Evolutionary conservation across 768 basidiomycete genomes (phyloP), one percentile per base, ranked within the genome.

Genomic region (Pholiota conissans): DNA sequence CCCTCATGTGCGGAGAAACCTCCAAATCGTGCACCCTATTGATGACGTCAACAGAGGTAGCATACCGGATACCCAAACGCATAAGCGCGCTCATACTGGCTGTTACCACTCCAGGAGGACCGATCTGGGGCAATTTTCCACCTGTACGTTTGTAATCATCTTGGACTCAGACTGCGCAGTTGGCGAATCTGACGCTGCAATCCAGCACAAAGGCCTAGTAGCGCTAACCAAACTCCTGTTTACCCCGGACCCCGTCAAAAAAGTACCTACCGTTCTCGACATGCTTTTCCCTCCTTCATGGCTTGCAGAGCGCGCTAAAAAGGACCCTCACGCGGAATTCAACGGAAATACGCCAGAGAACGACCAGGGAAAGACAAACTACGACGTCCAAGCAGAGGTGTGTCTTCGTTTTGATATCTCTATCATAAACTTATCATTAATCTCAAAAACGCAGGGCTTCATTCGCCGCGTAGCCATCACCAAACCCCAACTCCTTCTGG

Each of bases 281-380:
- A 84, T 87, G 81, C 58, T 90, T 2, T 90, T 81, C 63, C 83
- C 89, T 0, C 14, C 55, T 1, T 56, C 68, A n/a, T 93, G 90
- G 90, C 73, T 93, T 1, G 75, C 80, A 9, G 70, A 76, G 20
- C 73, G 74, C 37, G 83, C 81, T 2, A 76, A 80, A 39, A 73
- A 75, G 27, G 87, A 90, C 59, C 67, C 76, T 0, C 63, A 79
- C 11, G 58, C 65, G 1, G 67, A 63, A 32, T 62, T 53, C 32
- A 65, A 65, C 16, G 61, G 58, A 14, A 68, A 65, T 30, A 65
- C 58, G 0, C 56, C 56, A 49, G 46, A 57, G 13, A 63, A 66
- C 22, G 53, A 54, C n/a, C 46, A 55, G 42, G 84, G 82, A 3
- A 80, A 84, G 49, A 91, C 86, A 8, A 92, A 93, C 64, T 71